Base-by-base conservation (phyloP, 148 eudicot species). In the Linanthus parryae region DNA sequence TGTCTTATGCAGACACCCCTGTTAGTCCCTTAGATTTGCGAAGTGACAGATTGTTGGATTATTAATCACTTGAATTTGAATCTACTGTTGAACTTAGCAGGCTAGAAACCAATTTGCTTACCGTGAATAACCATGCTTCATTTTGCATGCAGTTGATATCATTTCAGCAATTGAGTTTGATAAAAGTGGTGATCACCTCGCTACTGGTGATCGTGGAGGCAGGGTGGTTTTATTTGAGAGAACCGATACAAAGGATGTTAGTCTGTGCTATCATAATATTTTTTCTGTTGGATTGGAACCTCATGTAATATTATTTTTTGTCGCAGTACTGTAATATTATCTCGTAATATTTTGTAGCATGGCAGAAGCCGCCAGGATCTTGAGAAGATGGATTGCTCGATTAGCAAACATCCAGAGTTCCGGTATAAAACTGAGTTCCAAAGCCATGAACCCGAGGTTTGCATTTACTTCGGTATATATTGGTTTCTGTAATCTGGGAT, bases 371-470 rank as follows among this genome's bases (percentile, higher is more conserved):
- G 95, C 63, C 75, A 82, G 71, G 88, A 92, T 52, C 45, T 82
- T 56, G 99, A 92, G 78, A 80, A 68, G 65, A 78, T 59, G 61
- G 95, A 88, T 59, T 72, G 66, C 48, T 33, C 88, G 27, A 65
- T 65, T 36, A 73, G 71, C 43, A 83, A 91, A 61, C 99, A 92
- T 72, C 96, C 96, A 15, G 99, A 88, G 65, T 92, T 92, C 49
- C 99, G 91, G 25, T 92, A 92, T 72, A 92, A 92, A 73, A 92
- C 99, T 10, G 99, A 92, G 73, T 92, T 92, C 57, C 99, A 92
- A 76, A 92, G 99, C 61, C 99, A 92, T 51, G 99, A 92, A 59
- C 99, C 99, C 51, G 99, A 92, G 99, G 99, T 87, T 68, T 45
- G 22, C 16, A 14, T 26, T 30, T 56, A 34, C 15, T 12, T 8